Percentiles rank a stretch among this genome's conserved stretches.
These are phyloP conservation scores for Endoconidiophora laricicola DNA, from an alignment of 2,329 filamentous ascomycete species.

Conservation along the genomic window DNA sequence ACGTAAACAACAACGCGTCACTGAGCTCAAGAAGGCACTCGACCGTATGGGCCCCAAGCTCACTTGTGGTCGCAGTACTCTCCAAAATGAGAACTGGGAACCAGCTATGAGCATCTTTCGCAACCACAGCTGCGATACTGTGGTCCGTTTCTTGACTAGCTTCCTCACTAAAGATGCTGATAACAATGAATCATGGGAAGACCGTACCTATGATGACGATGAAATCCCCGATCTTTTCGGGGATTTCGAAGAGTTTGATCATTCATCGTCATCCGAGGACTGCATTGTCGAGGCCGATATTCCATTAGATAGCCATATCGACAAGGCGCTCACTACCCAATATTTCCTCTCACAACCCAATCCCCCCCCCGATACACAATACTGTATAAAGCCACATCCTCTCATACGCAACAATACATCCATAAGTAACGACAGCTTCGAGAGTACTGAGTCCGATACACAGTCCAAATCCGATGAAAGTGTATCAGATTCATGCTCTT, in stretches of 20 bases:
- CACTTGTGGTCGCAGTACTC: neutral
- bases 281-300: neutral
- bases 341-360: too few species aligned
- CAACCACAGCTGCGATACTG: slow-evolving; percentile 1
- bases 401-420: too few species aligned
- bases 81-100: neutral
- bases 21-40: neutral
- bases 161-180: neutral
- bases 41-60: neutral
- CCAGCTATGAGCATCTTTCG: neutral
- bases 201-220: neutral
- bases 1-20: neutral
- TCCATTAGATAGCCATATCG: too few species aligned
- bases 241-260: neutral
- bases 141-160: neutral
- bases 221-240: neutral
- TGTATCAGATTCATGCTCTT: too few species aligned
- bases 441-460: neutral
- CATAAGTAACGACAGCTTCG: neutral
- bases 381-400: too few species aligned
- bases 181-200: neutral
- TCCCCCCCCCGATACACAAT: too few species aligned
- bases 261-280: neutral
- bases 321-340: too few species aligned
- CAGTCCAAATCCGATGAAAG: neutral